These are phyloP conservation scores for Thoreauomyces humboldtii DNA, from an alignment of 192 early-diverging fungal species.

Conservation along the genomic window DNA sequence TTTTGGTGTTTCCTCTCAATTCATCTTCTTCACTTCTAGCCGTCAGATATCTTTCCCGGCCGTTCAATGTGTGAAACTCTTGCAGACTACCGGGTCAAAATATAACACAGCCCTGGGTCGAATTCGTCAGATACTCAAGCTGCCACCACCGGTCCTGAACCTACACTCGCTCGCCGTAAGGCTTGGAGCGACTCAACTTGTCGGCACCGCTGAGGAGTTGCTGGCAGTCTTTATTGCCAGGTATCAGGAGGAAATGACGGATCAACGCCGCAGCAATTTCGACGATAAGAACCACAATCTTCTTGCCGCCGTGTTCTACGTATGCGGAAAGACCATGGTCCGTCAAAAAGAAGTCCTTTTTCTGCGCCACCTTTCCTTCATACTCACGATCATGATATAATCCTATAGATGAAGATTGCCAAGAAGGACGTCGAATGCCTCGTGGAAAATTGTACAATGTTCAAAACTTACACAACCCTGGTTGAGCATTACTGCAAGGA, in stretches of 20 bases:
- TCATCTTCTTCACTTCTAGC: background rate
- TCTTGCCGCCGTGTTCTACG: constrained; percentile 16
- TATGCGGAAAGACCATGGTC: constrained; percentile 8
- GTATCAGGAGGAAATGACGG: too few relatives aligned
- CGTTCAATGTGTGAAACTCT: background rate
- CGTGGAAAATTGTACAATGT: constrained; percentile 2
- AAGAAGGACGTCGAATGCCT: constrained; percentile 6
- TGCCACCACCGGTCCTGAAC: constrained; percentile 6
- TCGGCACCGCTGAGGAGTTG: constrained; percentile 1
- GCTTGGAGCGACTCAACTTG: constrained; percentile 19
- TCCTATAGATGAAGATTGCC: constrained; percentile 14
- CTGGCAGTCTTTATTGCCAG: constrained; percentile 11
- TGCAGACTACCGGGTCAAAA: background rate
- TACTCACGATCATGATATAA: too few relatives aligned
- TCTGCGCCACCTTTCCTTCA: background rate
- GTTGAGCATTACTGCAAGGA: constrained; percentile 23
- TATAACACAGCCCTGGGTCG: constrained; percentile 3
- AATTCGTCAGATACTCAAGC: background rate
- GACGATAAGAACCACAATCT: constrained; percentile 4
- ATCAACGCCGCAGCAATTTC: background rate
- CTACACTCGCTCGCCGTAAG: constrained; percentile 12
- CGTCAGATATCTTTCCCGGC: background rate
- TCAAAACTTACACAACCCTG: constrained; percentile 3
- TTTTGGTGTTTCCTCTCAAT: background rate
- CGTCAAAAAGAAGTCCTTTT: background rate